phyloP scores from a whole-genome alignment of 768 basidiomycete species.

The Crepidotus variabilis region DNA sequence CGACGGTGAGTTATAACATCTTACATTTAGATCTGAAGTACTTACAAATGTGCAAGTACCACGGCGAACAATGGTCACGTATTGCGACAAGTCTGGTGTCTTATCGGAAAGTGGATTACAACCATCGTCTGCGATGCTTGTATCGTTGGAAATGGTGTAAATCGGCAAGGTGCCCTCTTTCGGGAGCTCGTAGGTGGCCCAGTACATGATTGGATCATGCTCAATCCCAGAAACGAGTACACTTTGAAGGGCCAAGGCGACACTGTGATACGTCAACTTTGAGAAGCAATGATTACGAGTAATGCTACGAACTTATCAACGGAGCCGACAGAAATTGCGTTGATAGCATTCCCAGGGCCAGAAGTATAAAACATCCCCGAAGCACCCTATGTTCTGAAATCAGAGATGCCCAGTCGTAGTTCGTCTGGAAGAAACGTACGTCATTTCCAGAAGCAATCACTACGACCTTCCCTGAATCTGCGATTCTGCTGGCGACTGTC shows the following conservation, averaged over 20 bases:
- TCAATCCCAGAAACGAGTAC: constrained; percentile 42
- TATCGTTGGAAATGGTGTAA: constrained; percentile 51
- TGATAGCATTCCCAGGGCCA: constrained; percentile 45
- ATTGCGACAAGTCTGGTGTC: constrained; percentile 49
- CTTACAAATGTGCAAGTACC: constrained; percentile 55
- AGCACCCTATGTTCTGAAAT: constrained; percentile 29
- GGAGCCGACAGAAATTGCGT: constrained; percentile 53
- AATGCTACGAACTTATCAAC: constrained; percentile 49
- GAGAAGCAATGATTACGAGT: too few species aligned
- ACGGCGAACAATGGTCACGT: constrained; percentile 50
- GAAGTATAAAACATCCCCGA: constrained; percentile 60
- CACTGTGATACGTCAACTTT: constrained; percentile 45
- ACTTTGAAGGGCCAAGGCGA: too few species aligned
- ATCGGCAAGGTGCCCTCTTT: constrained; percentile 43
- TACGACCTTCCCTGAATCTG: constrained; percentile 53
- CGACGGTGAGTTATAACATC: background rate
- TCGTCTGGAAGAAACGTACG: constrained; percentile 16
- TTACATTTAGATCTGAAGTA: too few species aligned
- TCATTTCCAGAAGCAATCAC: constrained; percentile 60
- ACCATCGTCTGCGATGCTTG: constrained; percentile 48
- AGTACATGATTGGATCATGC: constrained; percentile 49
- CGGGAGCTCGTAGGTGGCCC: constrained; percentile 37
- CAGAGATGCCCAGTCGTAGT: too few species aligned
- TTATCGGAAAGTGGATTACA: constrained; percentile 50
- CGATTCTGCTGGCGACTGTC: constrained; percentile 57